Evolutionary conservation across 345 rosid genomes (phyloP), one percentile per base, ranked within the genome.

Genomic region (Pistacia integerrima): DNA sequence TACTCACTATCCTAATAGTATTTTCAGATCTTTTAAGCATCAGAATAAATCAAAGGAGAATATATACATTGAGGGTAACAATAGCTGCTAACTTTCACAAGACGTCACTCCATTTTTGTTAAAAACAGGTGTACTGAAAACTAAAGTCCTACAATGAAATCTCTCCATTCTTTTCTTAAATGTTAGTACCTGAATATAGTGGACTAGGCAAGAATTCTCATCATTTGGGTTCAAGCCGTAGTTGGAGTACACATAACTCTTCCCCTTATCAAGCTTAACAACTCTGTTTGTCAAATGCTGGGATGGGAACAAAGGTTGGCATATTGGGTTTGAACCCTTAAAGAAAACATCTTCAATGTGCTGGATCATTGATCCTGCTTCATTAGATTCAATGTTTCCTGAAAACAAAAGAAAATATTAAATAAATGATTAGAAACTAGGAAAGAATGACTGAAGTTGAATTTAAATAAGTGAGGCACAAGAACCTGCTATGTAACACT

Each of bases 151-250:
- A 16, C 48, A 11, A 46, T 60, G 28, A 73, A 46, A 73, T 62
- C 69, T 30, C 20, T 62, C 28, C 66, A 9, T 62, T 30, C 59
- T 7, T 48, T 62, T 51, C 7, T 16, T 18, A 38, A 60, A 51
- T 33, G 8, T 8, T 58, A 46, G 66, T 81, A 95, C 98, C 97
- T 95, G 99, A 72, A 93, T 92, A 81, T 92, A 92, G 83, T 93
- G 99, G 46, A 95, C 76, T 11, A 93, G 79, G 48, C 94, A 88
- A 67, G 98, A 91, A 81, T 93, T 95, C 85, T 95, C 97, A 64
- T 95, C 90, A 18, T 76, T 83, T 36, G 93, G 95, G 85, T 95
- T 95, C 77, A 90, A 87, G 79, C 95, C 98, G 71, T 84, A 87
- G 58, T 81, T 82, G 60, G 84, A 84, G 84, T 87, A 90, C 72